phyloP scores from a whole-genome alignment of 306 rosid genomes.

The Dryas alaskensis region DNA sequence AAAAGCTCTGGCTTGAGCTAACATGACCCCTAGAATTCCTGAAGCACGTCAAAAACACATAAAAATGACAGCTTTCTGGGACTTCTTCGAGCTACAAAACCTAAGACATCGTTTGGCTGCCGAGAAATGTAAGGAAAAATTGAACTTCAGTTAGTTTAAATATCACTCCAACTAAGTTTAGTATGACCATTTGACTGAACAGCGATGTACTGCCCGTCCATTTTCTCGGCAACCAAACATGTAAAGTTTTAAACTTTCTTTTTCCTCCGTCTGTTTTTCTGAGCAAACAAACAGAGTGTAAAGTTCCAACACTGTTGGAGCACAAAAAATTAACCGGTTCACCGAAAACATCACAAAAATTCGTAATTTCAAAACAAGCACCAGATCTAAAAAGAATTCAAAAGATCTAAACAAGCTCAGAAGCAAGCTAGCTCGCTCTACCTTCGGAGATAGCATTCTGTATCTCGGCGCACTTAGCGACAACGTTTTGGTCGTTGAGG shows the following conservation, averaged over 20 bases:
- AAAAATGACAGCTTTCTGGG: neutral
- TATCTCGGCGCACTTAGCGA: constrained; percentile 68
- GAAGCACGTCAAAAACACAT: neutral
- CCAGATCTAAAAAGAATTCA: constrained; percentile 8
- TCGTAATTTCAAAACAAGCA: neutral
- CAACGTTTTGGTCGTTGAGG: constrained; percentile 62
- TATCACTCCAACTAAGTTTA: neutral
- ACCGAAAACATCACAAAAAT: too few species aligned
- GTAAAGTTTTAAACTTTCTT: neutral
- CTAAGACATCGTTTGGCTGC: neutral
- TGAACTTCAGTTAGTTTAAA: neutral
- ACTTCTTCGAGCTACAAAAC: neutral
- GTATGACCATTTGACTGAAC: neutral
- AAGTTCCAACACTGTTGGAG: neutral
- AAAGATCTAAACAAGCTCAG: constrained; percentile 24
- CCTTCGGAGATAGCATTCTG: constrained; percentile 81
- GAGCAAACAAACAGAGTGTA: constrained; percentile 2
- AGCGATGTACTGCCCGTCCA: neutral
- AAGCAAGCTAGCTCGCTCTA: constrained; percentile 20
- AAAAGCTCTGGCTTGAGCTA: neutral
- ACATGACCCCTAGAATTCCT: constrained; percentile 9
- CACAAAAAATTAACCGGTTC: neutral
- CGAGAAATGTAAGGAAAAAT: neutral
- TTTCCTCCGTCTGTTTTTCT: neutral
- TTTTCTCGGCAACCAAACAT: constrained; percentile 2